Evolutionary conservation across 1,139 yeast species (phyloP), one percentile per base, ranked within the genome.

Genomic region (Pichia cactophila): DNA sequence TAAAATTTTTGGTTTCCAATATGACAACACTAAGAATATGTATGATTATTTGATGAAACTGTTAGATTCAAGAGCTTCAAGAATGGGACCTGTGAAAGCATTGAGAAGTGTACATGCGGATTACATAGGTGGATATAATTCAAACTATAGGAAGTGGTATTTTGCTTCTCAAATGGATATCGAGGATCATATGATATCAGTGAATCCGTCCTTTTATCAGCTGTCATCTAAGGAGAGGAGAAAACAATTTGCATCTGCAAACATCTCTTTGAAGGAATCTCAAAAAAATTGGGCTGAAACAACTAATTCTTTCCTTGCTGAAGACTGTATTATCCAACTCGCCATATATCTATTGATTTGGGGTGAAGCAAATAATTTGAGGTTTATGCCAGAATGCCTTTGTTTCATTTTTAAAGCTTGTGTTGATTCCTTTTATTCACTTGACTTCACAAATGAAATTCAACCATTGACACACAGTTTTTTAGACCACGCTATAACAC

Each of bases 331-430:
- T 1, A 72, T 80, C 41, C 95, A 88, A 57, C 61, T 87, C 11
- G 82, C 85, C 0, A 64, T 88, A 11, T 88, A 82, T 58, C 70
- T 87, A 17, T 66, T 86, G 52, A 78, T 86, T 56, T 87, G 96
- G 96, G 95, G 95, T 0, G 96, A 87, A 63, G 89, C 95, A 0
- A 86, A 85, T 58, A 89, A 86, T 58, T 63, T 86, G 1, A 69
- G 96, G 49, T 86, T 83, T 59, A 78, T 87, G 76, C 96, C 96
- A 0, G 96, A 87, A 60, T 86, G 94, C 59, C 62, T 88, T 23
- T 86, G 92, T 52, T 88, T 87, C 58, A 76, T 88, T 20, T 86
- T 77, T 66, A 85, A 86, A 58, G 83, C 94, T 57, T 85, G 92
- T 41, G 74, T 77, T 49, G 95, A 87, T 60, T 76, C 76, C 56